A percentile compares a stretch with the other conserved stretches of the same genome.
Conservation (phyloP, 306 rosid genomes). For the Gastrolobium bilobum region DNA sequence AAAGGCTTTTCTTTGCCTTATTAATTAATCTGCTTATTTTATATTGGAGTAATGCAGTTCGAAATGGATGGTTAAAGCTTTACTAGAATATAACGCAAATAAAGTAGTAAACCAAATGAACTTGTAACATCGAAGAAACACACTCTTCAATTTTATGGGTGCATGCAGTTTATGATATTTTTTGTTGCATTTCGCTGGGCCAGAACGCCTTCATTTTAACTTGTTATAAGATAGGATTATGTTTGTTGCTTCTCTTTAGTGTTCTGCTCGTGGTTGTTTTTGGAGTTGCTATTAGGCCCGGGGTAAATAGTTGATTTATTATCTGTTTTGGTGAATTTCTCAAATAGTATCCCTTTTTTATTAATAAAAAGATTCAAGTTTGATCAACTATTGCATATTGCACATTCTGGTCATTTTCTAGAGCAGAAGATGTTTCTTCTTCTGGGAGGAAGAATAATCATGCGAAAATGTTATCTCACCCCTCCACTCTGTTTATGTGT, state of each 20-base stretch:
- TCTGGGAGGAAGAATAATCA: no score
- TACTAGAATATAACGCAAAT: not conserved
- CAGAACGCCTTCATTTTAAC: not conserved
- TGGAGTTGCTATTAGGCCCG: not conserved
- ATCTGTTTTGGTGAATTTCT: not conserved
- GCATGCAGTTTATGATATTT: not conserved
- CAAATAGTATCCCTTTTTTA: not conserved
- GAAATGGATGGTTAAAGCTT: not conserved
- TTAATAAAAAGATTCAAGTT: not conserved
- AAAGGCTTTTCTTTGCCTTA: not conserved
- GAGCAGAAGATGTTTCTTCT: not conserved
- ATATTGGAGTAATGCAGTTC: slow-evolving; percentile 11
- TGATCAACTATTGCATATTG: not conserved
- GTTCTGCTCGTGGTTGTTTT: slow-evolving; percentile 9
- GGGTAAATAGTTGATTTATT: not conserved
- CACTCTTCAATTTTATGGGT: slow-evolving; percentile 3
- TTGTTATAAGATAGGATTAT: not conserved
- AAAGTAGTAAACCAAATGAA: not conserved
- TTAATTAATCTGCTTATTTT: slow-evolving; percentile 3
- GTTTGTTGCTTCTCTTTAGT: not conserved
- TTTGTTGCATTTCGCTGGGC: not conserved
- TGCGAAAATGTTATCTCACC: not conserved
- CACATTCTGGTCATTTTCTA: not conserved
- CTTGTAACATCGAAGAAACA: not conserved
- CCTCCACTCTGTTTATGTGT: not conserved